These are phyloP conservation scores for Ophiostoma montium DNA, from an alignment of 2,329 filamentous ascomycete genomes.

Conservation along the genomic window DNA sequence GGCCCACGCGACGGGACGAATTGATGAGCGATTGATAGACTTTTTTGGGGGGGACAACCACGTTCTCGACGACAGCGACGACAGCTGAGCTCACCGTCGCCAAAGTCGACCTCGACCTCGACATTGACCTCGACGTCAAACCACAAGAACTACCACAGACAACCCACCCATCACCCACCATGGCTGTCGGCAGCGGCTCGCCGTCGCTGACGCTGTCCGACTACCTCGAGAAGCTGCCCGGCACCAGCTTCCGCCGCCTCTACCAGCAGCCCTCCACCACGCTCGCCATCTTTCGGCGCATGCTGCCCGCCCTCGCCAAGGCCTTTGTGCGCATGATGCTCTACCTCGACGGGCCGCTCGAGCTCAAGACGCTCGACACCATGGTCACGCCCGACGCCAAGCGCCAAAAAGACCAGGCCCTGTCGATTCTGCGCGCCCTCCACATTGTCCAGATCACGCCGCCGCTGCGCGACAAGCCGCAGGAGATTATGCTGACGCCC, in stretches of 20 bases:
- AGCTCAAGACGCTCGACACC: slow-evolving; percentile 64
- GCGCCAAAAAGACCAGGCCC: slow-evolving; percentile 66
- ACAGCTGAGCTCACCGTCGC: no score
- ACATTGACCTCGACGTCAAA: no score
- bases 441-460: slow-evolving; percentile 64
- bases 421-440: slow-evolving; percentile 70
- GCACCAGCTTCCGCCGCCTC: slow-evolving; percentile 76
- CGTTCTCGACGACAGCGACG: no score
- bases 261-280: slow-evolving; percentile 95
- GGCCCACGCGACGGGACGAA: no score
- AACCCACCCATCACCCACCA: not conserved
- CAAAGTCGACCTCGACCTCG: no score
- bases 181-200: slow-evolving; percentile 2
- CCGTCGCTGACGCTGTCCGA: slow-evolving; percentile 56
- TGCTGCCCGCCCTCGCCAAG: slow-evolving; percentile 91
- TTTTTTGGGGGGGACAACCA: no score
- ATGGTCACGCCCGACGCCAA: slow-evolving; percentile 62
- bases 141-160: not conserved
- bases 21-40: no score
- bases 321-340: slow-evolving; percentile 90
- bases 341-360: slow-evolving; percentile 72
- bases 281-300: slow-evolving; percentile 89
- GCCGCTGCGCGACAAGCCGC: slow-evolving; percentile 45
- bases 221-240: slow-evolving; percentile 83
- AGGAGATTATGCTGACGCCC: slow-evolving; percentile 61